These are phyloP conservation scores for Daldinia vernicosa DNA, from an alignment of 495 filamentous ascomycete genomes.

Conservation along the genomic window DNA sequence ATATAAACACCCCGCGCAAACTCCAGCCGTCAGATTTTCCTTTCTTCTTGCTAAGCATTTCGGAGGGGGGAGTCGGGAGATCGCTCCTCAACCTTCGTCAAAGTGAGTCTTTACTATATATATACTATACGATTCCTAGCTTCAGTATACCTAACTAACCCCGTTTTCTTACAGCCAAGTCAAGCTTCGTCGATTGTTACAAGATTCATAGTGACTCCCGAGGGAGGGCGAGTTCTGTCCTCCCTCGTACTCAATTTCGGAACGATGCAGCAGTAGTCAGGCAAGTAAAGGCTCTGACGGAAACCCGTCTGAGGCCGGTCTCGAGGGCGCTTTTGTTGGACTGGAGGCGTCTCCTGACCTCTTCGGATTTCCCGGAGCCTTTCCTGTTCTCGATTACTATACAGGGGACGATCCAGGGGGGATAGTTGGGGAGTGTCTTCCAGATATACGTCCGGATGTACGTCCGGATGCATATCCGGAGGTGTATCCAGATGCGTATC, in stretches of 20 bases:
- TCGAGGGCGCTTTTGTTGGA: conserved; percentile 18
- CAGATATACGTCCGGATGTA: neutral
- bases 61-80: neutral
- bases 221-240: conserved; percentile 25
- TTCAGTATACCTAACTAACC: conserved; percentile 4
- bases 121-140: no score
- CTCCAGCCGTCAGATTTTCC: neutral
- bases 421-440: neutral
- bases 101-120: neutral
- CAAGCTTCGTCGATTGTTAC: neutral
- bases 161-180: neutral
- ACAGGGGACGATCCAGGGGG: neutral
- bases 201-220: conserved; percentile 7
- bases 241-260: conserved; percentile 30
- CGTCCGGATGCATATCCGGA: no score
- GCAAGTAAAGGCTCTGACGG: conserved; percentile 9
- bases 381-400: conserved; percentile 26
- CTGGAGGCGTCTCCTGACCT: conserved; percentile 17
- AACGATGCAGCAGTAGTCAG: conserved; percentile 29
- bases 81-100: neutral
- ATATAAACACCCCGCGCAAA: conserved; percentile 4
- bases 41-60: neutral
- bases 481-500: no score
- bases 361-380: neutral
- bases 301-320: conserved; percentile 8